Evolutionary conservation across 371 early-diverging fungal species (phyloP).

Genomic region (Syncephalastrum monosporum): DNA sequence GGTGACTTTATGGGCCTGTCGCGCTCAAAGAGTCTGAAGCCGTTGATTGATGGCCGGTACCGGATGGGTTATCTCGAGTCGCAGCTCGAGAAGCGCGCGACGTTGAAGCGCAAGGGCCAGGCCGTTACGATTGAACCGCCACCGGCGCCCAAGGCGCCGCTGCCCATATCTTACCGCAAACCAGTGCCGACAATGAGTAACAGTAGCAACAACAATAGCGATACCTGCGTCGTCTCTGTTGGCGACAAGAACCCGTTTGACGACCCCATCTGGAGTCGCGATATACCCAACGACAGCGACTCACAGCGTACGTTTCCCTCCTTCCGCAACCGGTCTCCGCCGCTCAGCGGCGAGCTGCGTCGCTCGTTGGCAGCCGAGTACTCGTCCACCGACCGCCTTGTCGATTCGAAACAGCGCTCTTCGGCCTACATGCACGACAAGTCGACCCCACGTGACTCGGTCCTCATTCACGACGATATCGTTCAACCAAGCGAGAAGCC

Average conservation of each 20-base stretch:
- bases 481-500: slow-evolving; percentile 1
- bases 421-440: slow-evolving; percentile 1
- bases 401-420: slow-evolving; percentile 3
- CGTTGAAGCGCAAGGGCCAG: slow-evolving; percentile 21
- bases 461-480: neutral
- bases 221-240: slow-evolving; percentile 7
- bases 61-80: slow-evolving; percentile 50
- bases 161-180: too few relatives aligned
- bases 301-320: slow-evolving; percentile 7
- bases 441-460: neutral
- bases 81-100: slow-evolving; percentile 33
- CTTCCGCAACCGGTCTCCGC: neutral
- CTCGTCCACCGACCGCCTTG: slow-evolving; percentile 9
- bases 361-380: slow-evolving; percentile 1
- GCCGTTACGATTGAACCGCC: neutral
- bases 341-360: neutral
- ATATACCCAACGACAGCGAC: slow-evolving; percentile 3
- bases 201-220: slow-evolving; percentile 3
- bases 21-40: slow-evolving; percentile 44
- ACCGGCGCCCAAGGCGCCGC: too few relatives aligned
- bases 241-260: slow-evolving; percentile 33
- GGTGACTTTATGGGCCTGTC: slow-evolving; percentile 31
- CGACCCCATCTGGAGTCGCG: slow-evolving; percentile 37
- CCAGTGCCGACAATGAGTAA: neutral
- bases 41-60: slow-evolving; percentile 42